A percentile compares a stretch with the other conserved stretches of the same genome.
Conservation (phyloP, 148 eudicot genomes). For the Amaranthus palmeri region DNA sequence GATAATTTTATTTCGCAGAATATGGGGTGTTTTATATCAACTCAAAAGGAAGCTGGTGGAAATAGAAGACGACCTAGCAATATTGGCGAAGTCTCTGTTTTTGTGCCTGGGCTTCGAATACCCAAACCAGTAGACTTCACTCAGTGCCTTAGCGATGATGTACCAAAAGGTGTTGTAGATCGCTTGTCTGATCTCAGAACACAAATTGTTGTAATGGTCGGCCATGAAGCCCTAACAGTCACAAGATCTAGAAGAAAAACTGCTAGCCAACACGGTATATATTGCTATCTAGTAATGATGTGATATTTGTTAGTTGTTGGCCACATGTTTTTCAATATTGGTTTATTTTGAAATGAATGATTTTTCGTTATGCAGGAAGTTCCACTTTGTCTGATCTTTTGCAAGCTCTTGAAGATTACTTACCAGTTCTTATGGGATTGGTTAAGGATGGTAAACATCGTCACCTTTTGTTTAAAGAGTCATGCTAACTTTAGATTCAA, state of each 20-base stretch:
- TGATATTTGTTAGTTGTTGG: background rate
- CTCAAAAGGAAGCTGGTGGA: slow-evolving; percentile 61
- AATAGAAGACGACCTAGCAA: slow-evolving; percentile 79
- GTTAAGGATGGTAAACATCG: slow-evolving; percentile 80
- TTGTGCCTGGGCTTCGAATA: slow-evolving; percentile 83
- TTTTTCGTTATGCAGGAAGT: slow-evolving; percentile 56
- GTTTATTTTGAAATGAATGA: background rate
- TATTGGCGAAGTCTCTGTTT: slow-evolving; percentile 83
- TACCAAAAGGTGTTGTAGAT: slow-evolving; percentile 60
- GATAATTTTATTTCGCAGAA: slow-evolving; percentile 15
- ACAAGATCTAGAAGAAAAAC: slow-evolving; percentile 78
- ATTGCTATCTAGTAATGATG: background rate
- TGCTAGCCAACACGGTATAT: slow-evolving; percentile 80
- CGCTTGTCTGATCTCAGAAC: slow-evolving; percentile 89
- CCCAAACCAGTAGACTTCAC: slow-evolving; percentile 80
- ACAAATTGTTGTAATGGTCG: slow-evolving; percentile 89
- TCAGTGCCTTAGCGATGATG: slow-evolving; percentile 48
- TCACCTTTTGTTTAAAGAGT: background rate
- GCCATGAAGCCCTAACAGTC: slow-evolving; percentile 88
- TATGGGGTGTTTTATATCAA: slow-evolving; percentile 90
- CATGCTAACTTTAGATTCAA: background rate
- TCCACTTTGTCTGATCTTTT: slow-evolving; percentile 88
- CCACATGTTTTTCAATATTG: background rate
- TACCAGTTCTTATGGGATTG: slow-evolving; percentile 84
- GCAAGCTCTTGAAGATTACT: slow-evolving; percentile 91